Percentiles rank a stretch among this genome's conserved stretches.
Evolutionary conservation across 2,329 filamentous ascomycete genomes (phyloP).

Genomic region (Cercospora berteroae): DNA sequence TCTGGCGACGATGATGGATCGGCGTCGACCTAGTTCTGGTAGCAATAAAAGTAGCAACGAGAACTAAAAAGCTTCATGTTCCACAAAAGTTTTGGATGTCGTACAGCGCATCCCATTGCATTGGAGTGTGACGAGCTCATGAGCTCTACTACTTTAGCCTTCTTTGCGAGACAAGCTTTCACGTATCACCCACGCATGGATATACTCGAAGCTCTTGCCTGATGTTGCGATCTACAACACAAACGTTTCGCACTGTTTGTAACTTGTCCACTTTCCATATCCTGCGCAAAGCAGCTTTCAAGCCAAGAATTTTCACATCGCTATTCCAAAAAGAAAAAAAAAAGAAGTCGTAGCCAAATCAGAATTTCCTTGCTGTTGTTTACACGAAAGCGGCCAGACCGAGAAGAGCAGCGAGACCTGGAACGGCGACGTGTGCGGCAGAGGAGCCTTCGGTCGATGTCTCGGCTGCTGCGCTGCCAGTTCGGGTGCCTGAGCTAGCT

Average conservation of each 20-base stretch:
- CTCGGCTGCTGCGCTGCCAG: slow-evolving; percentile 7
- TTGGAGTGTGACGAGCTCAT: not conserved
- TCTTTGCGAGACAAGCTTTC: not conserved
- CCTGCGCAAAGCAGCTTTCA: not conserved
- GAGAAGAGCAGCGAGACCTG: slow-evolving; percentile 22
- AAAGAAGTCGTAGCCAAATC: not conserved
- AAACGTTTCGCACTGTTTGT: not conserved
- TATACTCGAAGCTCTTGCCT: not conserved
- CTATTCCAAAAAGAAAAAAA: not conserved
- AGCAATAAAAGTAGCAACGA: not conserved
- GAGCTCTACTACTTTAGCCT: slow-evolving; percentile 1
- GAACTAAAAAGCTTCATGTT: not conserved
- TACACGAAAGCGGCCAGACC: slow-evolving; percentile 15
- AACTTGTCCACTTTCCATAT: not conserved
- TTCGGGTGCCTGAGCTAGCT: slow-evolving; percentile 4
- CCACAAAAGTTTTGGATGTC: not conserved
- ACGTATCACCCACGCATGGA: not conserved
- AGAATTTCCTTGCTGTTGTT: not conserved
- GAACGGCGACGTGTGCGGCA: slow-evolving; percentile 16
- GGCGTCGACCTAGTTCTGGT: not conserved
- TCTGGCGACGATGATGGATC: not conserved
- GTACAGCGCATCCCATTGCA: not conserved
- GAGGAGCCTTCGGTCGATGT: slow-evolving; percentile 9
- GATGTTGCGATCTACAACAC: not conserved
- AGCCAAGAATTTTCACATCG: not conserved